Evolutionary conservation across 2,329 filamentous ascomycete genomes (phyloP), one percentile per base, ranked within the genome.

Genomic region (Penicillium sp.): DNA sequence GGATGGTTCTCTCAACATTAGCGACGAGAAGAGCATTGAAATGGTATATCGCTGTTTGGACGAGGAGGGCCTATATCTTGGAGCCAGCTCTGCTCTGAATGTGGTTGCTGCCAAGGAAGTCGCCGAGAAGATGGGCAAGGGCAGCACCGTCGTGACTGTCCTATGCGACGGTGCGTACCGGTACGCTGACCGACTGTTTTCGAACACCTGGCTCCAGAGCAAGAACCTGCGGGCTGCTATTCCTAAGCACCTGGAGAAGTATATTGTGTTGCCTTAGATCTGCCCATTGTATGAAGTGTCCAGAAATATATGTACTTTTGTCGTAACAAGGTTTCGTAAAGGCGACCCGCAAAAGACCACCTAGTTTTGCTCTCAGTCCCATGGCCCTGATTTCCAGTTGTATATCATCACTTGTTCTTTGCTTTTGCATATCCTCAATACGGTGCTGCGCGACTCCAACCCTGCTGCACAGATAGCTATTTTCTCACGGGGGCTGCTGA

Each of bases 11-110:
- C 60, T 98, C 57, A 77, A 83, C 63, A 88, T 98, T 54, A 78
- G 81, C 46, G 93, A 98, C 63, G 89, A 93, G 72, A 90, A 94
- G 79, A 94, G 83, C 58, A 91, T 98, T 54, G 87, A 87, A 69
- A 97, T 96, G 93, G 88, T 98, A 30, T 98, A 97, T 72, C 77
- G 91, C 50, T 95, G 91, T 62, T 74, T 98, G 48, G 90, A 97
- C 59, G 89, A 97, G 69, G 93, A 98, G 65, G 93, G 93, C 2
- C 71, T 98, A 36, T 98, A 98, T 65, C 77, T 98, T 2, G 93
- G 93, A 48, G 93, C 93, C 25, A 95, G 88, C 70, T 94, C 87
- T 16, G 86, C 87, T 43, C 73, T 98, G 58, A 98, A 98, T 63
- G 93, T 98, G 10, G 93, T 91, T 5, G 93, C 93, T 1, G 93